Base-by-base conservation (phyloP, 2,329 filamentous ascomycete genomes). In the Magnaporthiopsis rhizophila region DNA sequence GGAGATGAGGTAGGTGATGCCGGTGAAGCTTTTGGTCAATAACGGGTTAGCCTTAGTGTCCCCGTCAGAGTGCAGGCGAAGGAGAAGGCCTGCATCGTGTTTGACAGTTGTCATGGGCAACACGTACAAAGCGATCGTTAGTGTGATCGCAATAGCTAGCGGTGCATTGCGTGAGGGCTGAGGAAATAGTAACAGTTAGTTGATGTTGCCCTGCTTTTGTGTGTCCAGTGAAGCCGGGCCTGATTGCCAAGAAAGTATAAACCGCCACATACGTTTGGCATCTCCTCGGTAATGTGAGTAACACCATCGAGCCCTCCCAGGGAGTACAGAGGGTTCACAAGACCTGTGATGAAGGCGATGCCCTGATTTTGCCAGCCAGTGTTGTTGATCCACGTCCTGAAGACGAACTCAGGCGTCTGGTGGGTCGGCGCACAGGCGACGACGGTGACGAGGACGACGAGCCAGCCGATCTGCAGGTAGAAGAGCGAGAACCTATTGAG, bases 281-380 rank as follows among this genome's bases (percentile, higher is more conserved):
- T 81, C 69, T 83, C 81, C 67, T 82, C 80, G 0, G 80, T 79
- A 58, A 83, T 79, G 68, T 83, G 80, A 0, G 78, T 78, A 5
- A 79, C 77, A 0, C 78, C 78, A 66, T 83, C 81, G 1, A 83
- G 71, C 0, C 80, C 79, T 28, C 79, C 78, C 18, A 83, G 73
- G 28, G 76, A 75, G 69, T 79, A 83, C 6, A 80, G 69, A 0
- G 79, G 76, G 65, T 82, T 82, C 1, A 83, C 77, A 3, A 83
- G 70, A 0, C 81, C 81, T 0, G 79, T 79, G 64, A 83, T 81
- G 68, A 83, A 83, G 65, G 76, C 79, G 45, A 83, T 78, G 1
- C 74, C 77, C 64, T 81, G 77, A 64, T 77, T 79, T 45, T 78
- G 72, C 81, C 81, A 83, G 15, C 81, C 81, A 0, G 81, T 83